phyloP scores from a whole-genome alignment of 257 asterid genomes.

The Solanum chiquidenum region DNA sequence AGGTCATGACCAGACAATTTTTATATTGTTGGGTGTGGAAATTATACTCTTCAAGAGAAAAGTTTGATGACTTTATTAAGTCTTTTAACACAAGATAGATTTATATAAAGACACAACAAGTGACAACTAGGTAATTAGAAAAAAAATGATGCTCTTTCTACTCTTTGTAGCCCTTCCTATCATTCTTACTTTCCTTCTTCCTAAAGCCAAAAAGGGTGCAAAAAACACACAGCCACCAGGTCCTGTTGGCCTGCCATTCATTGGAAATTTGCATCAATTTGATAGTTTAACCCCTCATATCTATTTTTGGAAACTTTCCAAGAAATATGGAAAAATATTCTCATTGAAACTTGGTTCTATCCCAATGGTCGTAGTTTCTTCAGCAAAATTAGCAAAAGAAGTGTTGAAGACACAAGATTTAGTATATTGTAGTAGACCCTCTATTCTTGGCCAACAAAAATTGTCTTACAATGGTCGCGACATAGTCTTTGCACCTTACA shows the following conservation, averaged over 20 bases:
- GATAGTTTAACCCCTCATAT: background rate
- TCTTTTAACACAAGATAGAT: background rate
- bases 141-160: background rate
- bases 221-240: background rate
- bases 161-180: background rate
- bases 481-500: background rate
- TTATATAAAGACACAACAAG: background rate
- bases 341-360: background rate
- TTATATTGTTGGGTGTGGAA: too few relatives aligned
- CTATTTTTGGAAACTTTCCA: background rate
- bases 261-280: constrained; percentile 1
- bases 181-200: background rate
- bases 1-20: too few relatives aligned
- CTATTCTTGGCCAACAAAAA: background rate
- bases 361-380: background rate
- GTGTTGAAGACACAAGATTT: background rate
- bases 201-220: background rate
- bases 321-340: background rate
- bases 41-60: too few relatives aligned
- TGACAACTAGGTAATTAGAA: background rate
- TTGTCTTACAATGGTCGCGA: background rate
- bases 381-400: background rate
- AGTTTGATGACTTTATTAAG: too few relatives aligned
- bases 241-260: background rate
- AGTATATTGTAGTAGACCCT: background rate